Conservation (phyloP, 352 stramenopile species). For the Globisporangium apiculatum region DNA sequence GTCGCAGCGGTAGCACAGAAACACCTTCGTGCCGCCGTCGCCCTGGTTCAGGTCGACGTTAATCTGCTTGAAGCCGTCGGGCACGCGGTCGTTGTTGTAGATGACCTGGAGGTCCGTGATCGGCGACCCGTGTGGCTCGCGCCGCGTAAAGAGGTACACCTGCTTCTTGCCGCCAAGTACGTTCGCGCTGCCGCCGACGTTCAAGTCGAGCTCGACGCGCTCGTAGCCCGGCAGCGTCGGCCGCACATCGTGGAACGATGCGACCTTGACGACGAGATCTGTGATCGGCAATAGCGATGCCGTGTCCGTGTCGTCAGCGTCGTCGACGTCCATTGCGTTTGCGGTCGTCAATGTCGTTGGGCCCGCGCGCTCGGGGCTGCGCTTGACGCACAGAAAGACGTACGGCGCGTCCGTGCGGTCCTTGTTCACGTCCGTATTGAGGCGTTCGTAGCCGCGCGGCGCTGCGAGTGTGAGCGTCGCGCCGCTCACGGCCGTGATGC, state of each 20-base stretch:
- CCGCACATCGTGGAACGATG: constrained; percentile 41
- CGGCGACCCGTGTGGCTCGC: constrained; percentile 67
- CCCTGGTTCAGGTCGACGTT: constrained; percentile 83
- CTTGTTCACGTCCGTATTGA: constrained; percentile 85
- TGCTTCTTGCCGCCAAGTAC: constrained; percentile 67
- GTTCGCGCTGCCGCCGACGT: constrained; percentile 45
- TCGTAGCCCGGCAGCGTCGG: constrained; percentile 67
- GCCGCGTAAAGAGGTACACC: constrained; percentile 76
- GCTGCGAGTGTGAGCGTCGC: constrained; percentile 60
- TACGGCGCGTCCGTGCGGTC: constrained; percentile 70
- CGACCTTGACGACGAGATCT: constrained; percentile 72
- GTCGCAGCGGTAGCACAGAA: constrained; percentile 82
- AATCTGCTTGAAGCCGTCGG: constrained; percentile 84
- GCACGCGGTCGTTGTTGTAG: constrained; percentile 72
- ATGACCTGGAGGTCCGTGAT: constrained; percentile 83
- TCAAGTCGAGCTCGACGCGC: constrained; percentile 77
- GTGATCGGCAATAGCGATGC: constrained; percentile 54
- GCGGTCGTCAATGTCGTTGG: not conserved
- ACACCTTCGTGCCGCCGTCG: constrained; percentile 73
- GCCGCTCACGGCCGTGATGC: constrained; percentile 67
- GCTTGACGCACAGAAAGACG: constrained; percentile 78
- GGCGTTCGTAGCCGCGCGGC: constrained; percentile 59
- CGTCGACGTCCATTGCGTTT: constrained; percentile 21
- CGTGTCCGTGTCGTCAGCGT: constrained; percentile 1
- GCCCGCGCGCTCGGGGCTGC: constrained; percentile 40